Percentiles rank a stretch among this genome's conserved stretches.
Conservation (phyloP, 2,329 filamentous ascomycete genomes). For the Botrytis byssoidea region DNA sequence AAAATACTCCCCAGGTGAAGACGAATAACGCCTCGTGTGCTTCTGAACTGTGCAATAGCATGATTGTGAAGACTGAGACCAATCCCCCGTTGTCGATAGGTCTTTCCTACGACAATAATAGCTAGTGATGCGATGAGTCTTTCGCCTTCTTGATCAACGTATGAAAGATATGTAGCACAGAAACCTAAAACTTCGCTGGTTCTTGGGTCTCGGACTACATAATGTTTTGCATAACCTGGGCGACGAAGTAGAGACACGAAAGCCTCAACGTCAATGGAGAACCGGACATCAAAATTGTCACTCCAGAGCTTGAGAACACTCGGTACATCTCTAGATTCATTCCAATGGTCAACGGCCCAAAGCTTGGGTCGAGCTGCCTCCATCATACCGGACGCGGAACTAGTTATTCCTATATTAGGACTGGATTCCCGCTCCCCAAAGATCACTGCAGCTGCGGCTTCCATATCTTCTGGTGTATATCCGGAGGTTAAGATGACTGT, state of each 20-base stretch:
- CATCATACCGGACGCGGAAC: background rate
- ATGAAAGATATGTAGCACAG: slow-evolving; percentile 60
- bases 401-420: background rate
- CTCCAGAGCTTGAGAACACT: slow-evolving; percentile 35
- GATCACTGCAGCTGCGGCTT: slow-evolving; percentile 51
- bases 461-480: slow-evolving; percentile 49
- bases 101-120: slow-evolving; percentile 51
- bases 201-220: slow-evolving; percentile 51
- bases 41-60: slow-evolving; percentile 49
- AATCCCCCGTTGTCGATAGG: slow-evolving; percentile 50
- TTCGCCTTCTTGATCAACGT: slow-evolving; percentile 52
- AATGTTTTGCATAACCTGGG: slow-evolving; percentile 57
- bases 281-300: slow-evolving; percentile 39
- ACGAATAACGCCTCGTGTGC: slow-evolving; percentile 51
- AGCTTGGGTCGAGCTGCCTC: slow-evolving; percentile 25
- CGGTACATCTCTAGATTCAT: slow-evolving; percentile 34
- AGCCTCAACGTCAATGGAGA: slow-evolving; percentile 45
- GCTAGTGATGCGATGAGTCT: slow-evolving; percentile 56
- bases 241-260: slow-evolving; percentile 51
- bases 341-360: slow-evolving; percentile 38
- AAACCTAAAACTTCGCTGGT: slow-evolving; percentile 52
- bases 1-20: slow-evolving; percentile 59
- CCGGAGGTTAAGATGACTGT: slow-evolving; percentile 52
- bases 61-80: slow-evolving; percentile 54
- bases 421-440: slow-evolving; percentile 43